Base-by-base conservation (phyloP, 2,329 filamentous ascomycete species). In the Macrophomina tecta region DNA sequence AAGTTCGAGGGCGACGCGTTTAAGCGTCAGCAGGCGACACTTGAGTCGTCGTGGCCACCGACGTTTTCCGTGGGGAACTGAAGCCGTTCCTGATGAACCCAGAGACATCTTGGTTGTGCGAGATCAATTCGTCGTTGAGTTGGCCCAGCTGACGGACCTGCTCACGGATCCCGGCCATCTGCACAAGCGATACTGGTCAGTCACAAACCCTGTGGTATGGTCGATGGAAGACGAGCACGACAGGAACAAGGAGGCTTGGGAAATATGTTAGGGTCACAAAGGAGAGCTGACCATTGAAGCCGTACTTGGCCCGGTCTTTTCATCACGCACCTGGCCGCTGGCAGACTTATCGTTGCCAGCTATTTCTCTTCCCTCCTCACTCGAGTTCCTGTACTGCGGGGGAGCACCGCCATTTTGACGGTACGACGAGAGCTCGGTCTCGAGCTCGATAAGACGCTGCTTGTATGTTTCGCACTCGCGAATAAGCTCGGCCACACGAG, bases 391-490 rank as follows among this genome's bases (percentile, higher is more conserved):
- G 64, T 66, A 66, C 36, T 60, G 64, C 18, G 64, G 64, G 32
- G 64, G 64, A 48, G 64, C 64, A 28, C 64, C 64, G 6, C 64
- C 64, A 23, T 61, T 61, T 23, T 66, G 64, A 16, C 64, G 53
- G 53, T 60, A 61, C 2, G 64, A 53, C 9, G 42, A 18, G 23
- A 66, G 28, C 14, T 66, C 64, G 7, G 64, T 42, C 55, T 66
- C 64, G 11, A 66, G 64, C 18, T 66, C 53, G 36, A 61, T 61
- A 9, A 66, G 38, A n/a, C 55, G 64, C 55, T 60, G 53, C 53
- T 66, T 66, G 53, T 61, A 66, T 14, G 53, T 32, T 23, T 66
- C 64, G 64, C 64, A 66, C 64, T 66, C 64, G n/a, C 55, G 53
- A 55, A 66, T 66, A 36, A 66, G 64, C 53, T 66, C 64, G 14